These are phyloP conservation scores for Cercospora sojina DNA, from an alignment of 2,329 filamentous ascomycete genomes.

Conservation along the genomic window DNA sequence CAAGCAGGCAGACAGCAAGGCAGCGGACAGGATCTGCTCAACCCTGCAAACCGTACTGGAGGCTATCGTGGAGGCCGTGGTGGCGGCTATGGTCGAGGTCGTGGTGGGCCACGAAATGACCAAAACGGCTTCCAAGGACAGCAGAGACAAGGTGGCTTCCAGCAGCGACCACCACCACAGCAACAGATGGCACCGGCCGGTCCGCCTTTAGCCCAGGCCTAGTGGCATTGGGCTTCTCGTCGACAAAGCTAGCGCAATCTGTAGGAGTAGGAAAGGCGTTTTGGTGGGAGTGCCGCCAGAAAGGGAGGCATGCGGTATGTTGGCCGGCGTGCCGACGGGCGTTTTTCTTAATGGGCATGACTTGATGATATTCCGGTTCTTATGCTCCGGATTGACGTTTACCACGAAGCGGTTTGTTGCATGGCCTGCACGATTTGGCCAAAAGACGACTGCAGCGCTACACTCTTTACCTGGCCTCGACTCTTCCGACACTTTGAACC, in stretches of 20 bases:
- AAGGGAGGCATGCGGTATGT: slow-evolving; percentile 21
- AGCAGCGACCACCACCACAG: slow-evolving; percentile 33
- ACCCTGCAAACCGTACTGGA: slow-evolving; percentile 37
- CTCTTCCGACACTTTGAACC: slow-evolving; percentile 20
- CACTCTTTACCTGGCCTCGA: slow-evolving; percentile 17
- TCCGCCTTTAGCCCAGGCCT: slow-evolving; percentile 34
- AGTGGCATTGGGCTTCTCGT: slow-evolving; percentile 22
- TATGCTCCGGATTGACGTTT: slow-evolving; percentile 29
- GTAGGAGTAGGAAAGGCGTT: slow-evolving; percentile 29
- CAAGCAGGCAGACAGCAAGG: slow-evolving; percentile 37
- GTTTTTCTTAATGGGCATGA: slow-evolving; percentile 30
- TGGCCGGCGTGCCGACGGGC: slow-evolving; percentile 34
- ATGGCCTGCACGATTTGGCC: slow-evolving; percentile 18
- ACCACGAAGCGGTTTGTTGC: slow-evolving; percentile 20
- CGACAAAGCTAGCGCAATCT: slow-evolving; percentile 26
- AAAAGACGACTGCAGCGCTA: slow-evolving; percentile 20
- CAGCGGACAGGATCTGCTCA: slow-evolving; percentile 37
- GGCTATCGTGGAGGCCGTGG: slow-evolving; percentile 36
- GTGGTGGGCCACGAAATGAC: slow-evolving; percentile 37
- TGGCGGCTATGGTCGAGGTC: slow-evolving; percentile 34
- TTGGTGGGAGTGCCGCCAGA: slow-evolving; percentile 23
- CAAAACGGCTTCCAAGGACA: slow-evolving; percentile 36
- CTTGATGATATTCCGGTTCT: slow-evolving; percentile 35
- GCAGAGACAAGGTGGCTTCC: slow-evolving; percentile 34
- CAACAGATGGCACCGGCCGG: slow-evolving; percentile 34